These are phyloP conservation scores for Fusarium transvaalense DNA, from an alignment of 2,329 filamentous ascomycete species.

Conservation along the genomic window DNA sequence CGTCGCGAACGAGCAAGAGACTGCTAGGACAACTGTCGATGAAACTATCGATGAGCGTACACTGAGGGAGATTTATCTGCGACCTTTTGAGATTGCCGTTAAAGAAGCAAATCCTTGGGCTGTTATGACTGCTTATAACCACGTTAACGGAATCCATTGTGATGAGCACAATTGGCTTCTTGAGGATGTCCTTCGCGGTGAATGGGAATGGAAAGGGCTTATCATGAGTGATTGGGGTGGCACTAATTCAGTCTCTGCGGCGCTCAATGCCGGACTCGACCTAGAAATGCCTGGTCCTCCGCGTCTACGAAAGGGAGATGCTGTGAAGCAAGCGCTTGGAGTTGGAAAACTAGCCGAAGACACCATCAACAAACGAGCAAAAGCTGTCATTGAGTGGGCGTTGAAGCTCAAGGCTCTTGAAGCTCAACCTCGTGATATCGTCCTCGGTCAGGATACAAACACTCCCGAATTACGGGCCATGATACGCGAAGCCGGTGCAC, in stretches of 20 bases:
- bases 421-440: constrained; percentile 12
- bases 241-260: constrained; percentile 52
- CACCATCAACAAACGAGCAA: constrained; percentile 47
- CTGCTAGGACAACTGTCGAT: constrained; percentile 49
- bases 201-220: constrained; percentile 61
- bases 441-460: constrained; percentile 16
- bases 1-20: constrained; percentile 58
- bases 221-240: constrained; percentile 63
- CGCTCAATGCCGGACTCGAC: constrained; percentile 50
- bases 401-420: constrained; percentile 43
- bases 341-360: constrained; percentile 38
- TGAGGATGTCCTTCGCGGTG: constrained; percentile 55
- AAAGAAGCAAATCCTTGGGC: constrained; percentile 58
- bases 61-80: constrained; percentile 57
- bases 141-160: constrained; percentile 60
- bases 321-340: constrained; percentile 44
- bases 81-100: constrained; percentile 60
- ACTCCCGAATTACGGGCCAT: constrained; percentile 45
- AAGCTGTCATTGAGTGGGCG: constrained; percentile 51
- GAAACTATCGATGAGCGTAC: constrained; percentile 50
- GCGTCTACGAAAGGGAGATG: constrained; percentile 42
- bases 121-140: constrained; percentile 63
- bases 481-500: constrained; percentile 49
- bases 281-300: constrained; percentile 56
- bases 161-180: constrained; percentile 57